Conservation (phyloP, 495 filamentous ascomycete genomes). For the Hyaloscypha hepaticicola region DNA sequence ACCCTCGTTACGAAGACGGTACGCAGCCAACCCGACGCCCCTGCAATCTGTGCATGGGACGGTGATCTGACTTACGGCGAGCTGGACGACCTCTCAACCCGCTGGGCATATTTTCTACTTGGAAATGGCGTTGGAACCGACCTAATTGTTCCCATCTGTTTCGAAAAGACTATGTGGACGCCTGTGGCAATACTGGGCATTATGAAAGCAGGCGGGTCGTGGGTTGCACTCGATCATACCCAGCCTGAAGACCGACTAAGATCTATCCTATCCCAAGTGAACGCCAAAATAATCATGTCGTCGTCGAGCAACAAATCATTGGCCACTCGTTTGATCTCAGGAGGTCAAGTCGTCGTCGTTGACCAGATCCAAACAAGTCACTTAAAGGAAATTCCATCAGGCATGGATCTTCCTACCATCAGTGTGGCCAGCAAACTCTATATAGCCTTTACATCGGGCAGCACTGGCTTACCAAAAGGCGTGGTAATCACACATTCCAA, state of each 20-base stretch:
- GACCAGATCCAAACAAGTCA: conserved; percentile 30
- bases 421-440: conserved; percentile 37
- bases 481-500: neutral
- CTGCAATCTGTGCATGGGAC: neutral
- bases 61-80: neutral
- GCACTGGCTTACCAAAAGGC: neutral
- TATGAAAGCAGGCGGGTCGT: neutral
- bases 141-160: neutral
- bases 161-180: neutral
- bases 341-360: neutral
- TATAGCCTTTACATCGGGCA: neutral
- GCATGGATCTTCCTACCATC: conserved; percentile 35
- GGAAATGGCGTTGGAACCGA: neutral
- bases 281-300: neutral
- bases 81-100: neutral
- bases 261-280: neutral
- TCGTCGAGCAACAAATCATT: neutral
- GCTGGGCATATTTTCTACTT: neutral
- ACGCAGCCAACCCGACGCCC: neutral
- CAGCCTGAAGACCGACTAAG: neutral
- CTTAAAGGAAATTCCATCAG: conserved; percentile 35
- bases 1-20: conserved; percentile 46
- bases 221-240: neutral
- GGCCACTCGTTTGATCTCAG: neutral
- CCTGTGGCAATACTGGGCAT: neutral